These are phyloP conservation scores for Rosa chinensis DNA, from an alignment of 306 rosid genomes.

Conservation along the genomic window DNA sequence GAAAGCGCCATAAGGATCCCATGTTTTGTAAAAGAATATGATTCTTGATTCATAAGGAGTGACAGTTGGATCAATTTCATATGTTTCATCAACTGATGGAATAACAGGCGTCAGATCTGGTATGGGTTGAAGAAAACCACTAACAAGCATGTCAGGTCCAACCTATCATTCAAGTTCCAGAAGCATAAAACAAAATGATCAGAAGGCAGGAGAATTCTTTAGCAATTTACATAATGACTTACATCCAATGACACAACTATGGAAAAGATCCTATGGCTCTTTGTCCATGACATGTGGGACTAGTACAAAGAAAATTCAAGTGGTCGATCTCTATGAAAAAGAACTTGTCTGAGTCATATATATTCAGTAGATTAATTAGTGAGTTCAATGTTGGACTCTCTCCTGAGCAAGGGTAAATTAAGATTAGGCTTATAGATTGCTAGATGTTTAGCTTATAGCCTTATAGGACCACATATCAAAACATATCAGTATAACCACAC, in stretches of 20 bases:
- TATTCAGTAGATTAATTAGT: neutral
- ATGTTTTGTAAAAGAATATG: slow-evolving; percentile 80
- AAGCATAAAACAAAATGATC: slow-evolving; percentile 8
- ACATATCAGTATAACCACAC: neutral
- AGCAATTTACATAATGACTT: neutral
- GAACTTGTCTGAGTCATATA: neutral
- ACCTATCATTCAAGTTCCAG: slow-evolving; percentile 50
- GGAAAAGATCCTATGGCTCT: neutral
- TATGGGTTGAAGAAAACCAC: slow-evolving; percentile 89
- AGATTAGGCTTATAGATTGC: no score
- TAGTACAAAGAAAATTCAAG: neutral
- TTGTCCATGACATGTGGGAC: neutral
- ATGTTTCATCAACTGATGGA: slow-evolving; percentile 78
- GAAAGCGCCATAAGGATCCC: slow-evolving; percentile 90
- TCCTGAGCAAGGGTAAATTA: neutral
- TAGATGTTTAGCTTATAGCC: neutral
- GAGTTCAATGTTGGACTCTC: neutral
- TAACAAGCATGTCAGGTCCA: slow-evolving; percentile 87
- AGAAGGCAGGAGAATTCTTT: neutral
- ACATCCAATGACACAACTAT: neutral
- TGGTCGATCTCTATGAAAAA: neutral
- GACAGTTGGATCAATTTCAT: slow-evolving; percentile 72
- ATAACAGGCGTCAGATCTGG: slow-evolving; percentile 71
- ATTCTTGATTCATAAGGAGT: slow-evolving; percentile 73
- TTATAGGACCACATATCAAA: neutral